These are phyloP conservation scores for Emergomyces pasteurianus DNA, from an alignment of 2,329 filamentous ascomycete species.

Conservation along the genomic window DNA sequence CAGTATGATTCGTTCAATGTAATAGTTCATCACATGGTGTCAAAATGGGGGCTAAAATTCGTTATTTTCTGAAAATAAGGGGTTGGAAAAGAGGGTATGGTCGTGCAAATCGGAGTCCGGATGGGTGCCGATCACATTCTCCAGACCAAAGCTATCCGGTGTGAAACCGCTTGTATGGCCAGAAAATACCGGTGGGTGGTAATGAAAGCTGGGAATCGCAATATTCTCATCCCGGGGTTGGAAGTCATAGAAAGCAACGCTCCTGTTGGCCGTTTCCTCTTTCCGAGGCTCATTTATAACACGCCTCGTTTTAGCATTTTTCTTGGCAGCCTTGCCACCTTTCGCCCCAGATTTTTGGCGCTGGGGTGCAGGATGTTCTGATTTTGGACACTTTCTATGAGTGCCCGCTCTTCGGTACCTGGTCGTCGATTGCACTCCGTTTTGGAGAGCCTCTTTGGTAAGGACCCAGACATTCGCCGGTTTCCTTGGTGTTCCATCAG, in stretches of 20 bases:
- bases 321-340: slow-evolving; percentile 28
- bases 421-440: slow-evolving; percentile 78
- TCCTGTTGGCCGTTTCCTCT: not conserved
- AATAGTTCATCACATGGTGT: slow-evolving; percentile 6
- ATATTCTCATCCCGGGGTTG: not conserved
- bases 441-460: slow-evolving; percentile 52
- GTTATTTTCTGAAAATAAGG: slow-evolving; percentile 6
- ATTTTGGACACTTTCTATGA: slow-evolving; percentile 27
- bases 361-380: slow-evolving; percentile 27
- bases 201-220: slow-evolving; percentile 4
- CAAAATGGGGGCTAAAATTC: slow-evolving; percentile 7
- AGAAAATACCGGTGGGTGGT: not conserved
- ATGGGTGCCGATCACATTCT: slow-evolving; percentile 20
- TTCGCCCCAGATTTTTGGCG: slow-evolving; percentile 32
- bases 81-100: slow-evolving; percentile 5
- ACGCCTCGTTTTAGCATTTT: slow-evolving; percentile 22
- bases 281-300: slow-evolving; percentile 15
- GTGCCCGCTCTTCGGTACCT: slow-evolving; percentile 49
- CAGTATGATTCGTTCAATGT: slow-evolving; percentile 4
- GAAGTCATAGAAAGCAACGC: not conserved
- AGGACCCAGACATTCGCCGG: slow-evolving; percentile 68
- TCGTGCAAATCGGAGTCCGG: slow-evolving; percentile 14
- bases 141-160: slow-evolving; percentile 13
- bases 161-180: not conserved
- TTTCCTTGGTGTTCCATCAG: slow-evolving; percentile 45